phyloP scores from a whole-genome alignment of 176 grass and related monocot species.

The Oryza meyeriana region DNA sequence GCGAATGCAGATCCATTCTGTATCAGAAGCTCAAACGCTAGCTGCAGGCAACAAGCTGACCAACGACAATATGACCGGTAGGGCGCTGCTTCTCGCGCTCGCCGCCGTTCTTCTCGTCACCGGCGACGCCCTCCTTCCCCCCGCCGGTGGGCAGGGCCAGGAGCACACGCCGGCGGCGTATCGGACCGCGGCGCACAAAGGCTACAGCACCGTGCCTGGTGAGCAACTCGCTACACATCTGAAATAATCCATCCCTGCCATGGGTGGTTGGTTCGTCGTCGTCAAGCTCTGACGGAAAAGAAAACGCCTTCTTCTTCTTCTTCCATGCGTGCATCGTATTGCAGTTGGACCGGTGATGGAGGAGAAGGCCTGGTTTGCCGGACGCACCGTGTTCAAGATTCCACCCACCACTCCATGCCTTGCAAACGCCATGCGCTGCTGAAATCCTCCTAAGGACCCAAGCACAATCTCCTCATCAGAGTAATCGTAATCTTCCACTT shows the following conservation, averaged over 20 bases:
- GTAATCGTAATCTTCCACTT: too few species aligned
- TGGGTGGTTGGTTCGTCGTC: too few species aligned
- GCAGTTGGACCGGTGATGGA: constrained; percentile 3
- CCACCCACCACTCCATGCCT: not conserved
- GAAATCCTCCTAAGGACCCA: not conserved
- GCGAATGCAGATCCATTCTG: not conserved
- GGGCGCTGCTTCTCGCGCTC: not conserved
- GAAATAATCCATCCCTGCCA: too few species aligned
- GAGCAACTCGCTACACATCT: not conserved
- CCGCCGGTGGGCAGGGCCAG: not conserved
- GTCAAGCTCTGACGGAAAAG: too few species aligned
- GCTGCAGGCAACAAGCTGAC: not conserved
- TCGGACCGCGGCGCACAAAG: not conserved
- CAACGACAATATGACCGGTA: not conserved
- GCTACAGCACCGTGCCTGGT: not conserved
- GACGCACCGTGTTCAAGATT: constrained; percentile 18
- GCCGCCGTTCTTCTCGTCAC: not conserved
- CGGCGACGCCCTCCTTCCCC: not conserved
- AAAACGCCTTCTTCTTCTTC: too few species aligned
- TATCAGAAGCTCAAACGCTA: not conserved
- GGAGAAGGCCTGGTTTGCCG: constrained; percentile 14
- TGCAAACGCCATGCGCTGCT: not conserved
- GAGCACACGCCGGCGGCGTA: too few species aligned
- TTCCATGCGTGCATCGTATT: not conserved
- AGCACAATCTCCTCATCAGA: too few species aligned